Evolutionary conservation across 2,329 filamentous ascomycete genomes (phyloP).

Genomic region (Dothideomycetidae sp.): DNA sequence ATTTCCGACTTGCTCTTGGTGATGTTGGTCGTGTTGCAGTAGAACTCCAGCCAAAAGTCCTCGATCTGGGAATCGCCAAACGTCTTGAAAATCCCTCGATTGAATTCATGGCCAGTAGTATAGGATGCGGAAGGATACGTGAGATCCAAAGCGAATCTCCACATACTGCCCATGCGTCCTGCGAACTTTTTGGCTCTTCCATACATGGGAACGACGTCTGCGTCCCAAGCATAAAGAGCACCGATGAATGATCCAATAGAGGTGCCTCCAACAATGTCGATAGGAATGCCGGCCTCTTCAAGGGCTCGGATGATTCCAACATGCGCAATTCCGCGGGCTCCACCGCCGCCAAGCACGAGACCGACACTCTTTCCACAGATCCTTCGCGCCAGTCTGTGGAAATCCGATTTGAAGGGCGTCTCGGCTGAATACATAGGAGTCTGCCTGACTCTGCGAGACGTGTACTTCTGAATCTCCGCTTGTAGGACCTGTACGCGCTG

Average conservation of each 20-base stretch:
- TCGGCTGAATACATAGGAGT: conserved; percentile 81
- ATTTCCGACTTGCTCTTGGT: conserved; percentile 84
- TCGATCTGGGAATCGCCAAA: conserved; percentile 96
- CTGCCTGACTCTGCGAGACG: conserved; percentile 79
- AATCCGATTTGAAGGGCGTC: conserved; percentile 89
- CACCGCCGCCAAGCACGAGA: conserved; percentile 83
- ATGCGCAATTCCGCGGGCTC: conserved; percentile 80
- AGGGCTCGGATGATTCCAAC: conserved; percentile 88
- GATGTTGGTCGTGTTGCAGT: conserved; percentile 99
- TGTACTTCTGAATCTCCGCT: conserved; percentile 96
- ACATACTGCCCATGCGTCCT: conserved; percentile 96
- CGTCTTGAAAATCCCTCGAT: conserved; percentile 95
- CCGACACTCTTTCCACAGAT: conserved; percentile 91
- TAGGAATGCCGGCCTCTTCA: conserved; percentile 90
- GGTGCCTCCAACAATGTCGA: conserved; percentile 88
- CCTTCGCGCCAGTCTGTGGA: conserved; percentile 78
- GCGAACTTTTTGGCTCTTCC: conserved; percentile 94
- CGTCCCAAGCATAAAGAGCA: conserved; percentile 86
- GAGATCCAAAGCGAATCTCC: conserved; percentile 91
- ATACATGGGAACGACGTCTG: conserved; percentile 93
- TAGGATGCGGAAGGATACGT: conserved; percentile 96
- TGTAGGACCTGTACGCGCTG: conserved; percentile 88
- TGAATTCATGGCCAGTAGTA: conserved; percentile 97
- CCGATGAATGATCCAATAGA: conserved; percentile 95
- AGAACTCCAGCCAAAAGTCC: conserved; percentile 97